Conservation (phyloP, 768 basidiomycete genomes). For the Xerocomellus intermedius region DNA sequence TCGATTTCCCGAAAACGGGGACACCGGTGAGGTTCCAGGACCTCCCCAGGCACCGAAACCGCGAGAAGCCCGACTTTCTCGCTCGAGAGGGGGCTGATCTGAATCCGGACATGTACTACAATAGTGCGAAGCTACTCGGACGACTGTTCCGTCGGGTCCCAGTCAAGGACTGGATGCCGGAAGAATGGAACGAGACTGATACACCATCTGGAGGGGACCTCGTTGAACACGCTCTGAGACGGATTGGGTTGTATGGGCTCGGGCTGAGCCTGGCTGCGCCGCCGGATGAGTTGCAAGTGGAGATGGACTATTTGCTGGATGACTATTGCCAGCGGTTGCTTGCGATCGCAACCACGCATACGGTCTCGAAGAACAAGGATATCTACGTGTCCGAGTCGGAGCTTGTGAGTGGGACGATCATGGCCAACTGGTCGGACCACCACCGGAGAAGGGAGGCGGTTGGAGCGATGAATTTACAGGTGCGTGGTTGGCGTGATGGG, state of each 20-base stretch:
- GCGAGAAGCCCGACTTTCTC: slow-evolving; percentile 42
- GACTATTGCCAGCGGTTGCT: slow-evolving; percentile 36
- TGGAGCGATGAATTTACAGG: slow-evolving; percentile 45
- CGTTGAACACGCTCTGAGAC: slow-evolving; percentile 27
- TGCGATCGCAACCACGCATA: slow-evolving; percentile 36
- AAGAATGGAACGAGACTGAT: slow-evolving; percentile 12
- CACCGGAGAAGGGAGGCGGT: slow-evolving; percentile 40
- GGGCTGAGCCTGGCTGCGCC: slow-evolving; percentile 30
- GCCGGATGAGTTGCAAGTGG: slow-evolving; percentile 30
- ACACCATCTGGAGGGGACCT: slow-evolving; percentile 29
- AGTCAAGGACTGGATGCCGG: slow-evolving; percentile 31
- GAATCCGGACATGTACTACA: slow-evolving; percentile 33
- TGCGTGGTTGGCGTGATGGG: slow-evolving; percentile 12
- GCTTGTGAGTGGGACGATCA: slow-evolving; percentile 45
- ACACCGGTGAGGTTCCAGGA: slow-evolving; percentile 36
- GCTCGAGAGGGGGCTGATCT: slow-evolving; percentile 38
- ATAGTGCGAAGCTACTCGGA: slow-evolving; percentile 44
- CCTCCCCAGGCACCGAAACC: slow-evolving; percentile 32
- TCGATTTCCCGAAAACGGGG: slow-evolving; percentile 49
- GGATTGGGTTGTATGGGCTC: slow-evolving; percentile 28
- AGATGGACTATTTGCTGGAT: slow-evolving; percentile 38
- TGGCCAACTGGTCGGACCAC: slow-evolving; percentile 44
- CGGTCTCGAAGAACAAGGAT: slow-evolving; percentile 37
- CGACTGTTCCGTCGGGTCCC: slow-evolving; percentile 45
- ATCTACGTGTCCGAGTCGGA: slow-evolving; percentile 40